A percentile compares a stretch with the other conserved stretches of the same genome.
Conservation (phyloP, 2,329 filamentous ascomycete genomes). For the Chaetomium sp. region DNA sequence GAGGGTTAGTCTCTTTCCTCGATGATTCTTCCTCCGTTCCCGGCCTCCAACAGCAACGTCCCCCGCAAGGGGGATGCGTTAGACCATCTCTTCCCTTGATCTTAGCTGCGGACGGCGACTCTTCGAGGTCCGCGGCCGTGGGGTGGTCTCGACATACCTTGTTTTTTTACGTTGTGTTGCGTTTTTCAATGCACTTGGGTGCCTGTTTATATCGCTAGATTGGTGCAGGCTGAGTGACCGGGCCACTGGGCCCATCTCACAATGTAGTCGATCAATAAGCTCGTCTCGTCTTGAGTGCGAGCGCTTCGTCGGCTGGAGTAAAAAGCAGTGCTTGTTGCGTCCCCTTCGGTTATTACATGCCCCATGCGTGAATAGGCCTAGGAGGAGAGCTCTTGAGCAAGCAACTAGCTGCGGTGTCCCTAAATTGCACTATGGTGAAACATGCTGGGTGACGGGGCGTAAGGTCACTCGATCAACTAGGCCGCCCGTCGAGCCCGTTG, state of each 20-base stretch:
- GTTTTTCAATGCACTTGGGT: too few relatives aligned
- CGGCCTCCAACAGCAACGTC: conserved; percentile 12
- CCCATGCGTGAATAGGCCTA: neutral
- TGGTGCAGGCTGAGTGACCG: neutral
- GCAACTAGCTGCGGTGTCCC: too few relatives aligned
- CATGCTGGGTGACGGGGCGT: too few relatives aligned
- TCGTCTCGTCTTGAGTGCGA: neutral
- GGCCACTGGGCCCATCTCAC: neutral
- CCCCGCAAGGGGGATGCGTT: neutral
- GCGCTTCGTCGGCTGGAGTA: neutral
- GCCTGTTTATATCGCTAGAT: neutral
- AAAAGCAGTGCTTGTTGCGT: neutral
- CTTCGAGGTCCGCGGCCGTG: conserved; percentile 8
- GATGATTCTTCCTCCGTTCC: conserved; percentile 14
- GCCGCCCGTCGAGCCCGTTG: neutral
- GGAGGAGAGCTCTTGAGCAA: neutral
- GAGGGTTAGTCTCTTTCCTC: conserved; percentile 11
- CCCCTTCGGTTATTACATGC: neutral
- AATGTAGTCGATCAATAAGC: neutral
- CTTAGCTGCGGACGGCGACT: neutral
- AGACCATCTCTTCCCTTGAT: neutral
- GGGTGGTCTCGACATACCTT: conserved; percentile 13
- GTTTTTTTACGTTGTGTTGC: too few relatives aligned
- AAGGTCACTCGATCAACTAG: neutral
- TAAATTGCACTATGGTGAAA: too few relatives aligned